Base-by-base conservation (phyloP, 2,329 filamentous ascomycete species). In the Tolypocladium tundrense region DNA sequence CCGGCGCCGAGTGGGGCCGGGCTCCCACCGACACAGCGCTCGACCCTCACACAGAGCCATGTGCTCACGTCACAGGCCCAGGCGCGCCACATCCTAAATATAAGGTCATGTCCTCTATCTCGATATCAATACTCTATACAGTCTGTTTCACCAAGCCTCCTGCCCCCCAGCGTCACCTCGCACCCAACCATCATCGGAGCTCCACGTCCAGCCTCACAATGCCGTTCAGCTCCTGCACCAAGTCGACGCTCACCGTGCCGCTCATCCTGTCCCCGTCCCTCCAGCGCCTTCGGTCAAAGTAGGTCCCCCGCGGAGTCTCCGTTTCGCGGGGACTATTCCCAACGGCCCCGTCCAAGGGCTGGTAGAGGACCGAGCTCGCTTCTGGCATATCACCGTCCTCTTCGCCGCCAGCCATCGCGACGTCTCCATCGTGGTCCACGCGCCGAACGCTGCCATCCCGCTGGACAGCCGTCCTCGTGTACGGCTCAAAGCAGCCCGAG, bases 131-230 rank as follows among this genome's bases (percentile, higher is more conserved):
- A 14, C 31, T 52, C 48, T 21, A 9, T 52, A 35, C 19, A 14
- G 9, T 52, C 31, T 52, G 35, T 37, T 37, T 16, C 14, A 16
- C 16, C 19, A 6, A 3, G 3, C 9, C 9, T 8, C 19, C 31
- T 2, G 13, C 11, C 4, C 31, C 31, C 48, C 16, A 31, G 21
- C 33, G 31, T 48, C 53, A 19, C 35, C 13, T 13, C 24, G 33
- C 41, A 4, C 24, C 6, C 31, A 1, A 14, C 24, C 41, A 14
- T 55, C 48, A 62, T 50, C 61, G 56, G 33, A 75, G 68, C 62
- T 75, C 72, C 62, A 75, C 64, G 58, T 75, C 70, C 53, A 77
- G 66, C 61, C 71, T 68, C 37, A 69, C 66, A 57, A 75, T 68
- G 13, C 70, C 71, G n/a, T 64, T 68, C 27, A 71, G 56, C 55